Evolutionary conservation across 2,329 filamentous ascomycete species (phyloP), one percentile per base, ranked within the genome.

Genomic region (Neonectria faginata): DNA sequence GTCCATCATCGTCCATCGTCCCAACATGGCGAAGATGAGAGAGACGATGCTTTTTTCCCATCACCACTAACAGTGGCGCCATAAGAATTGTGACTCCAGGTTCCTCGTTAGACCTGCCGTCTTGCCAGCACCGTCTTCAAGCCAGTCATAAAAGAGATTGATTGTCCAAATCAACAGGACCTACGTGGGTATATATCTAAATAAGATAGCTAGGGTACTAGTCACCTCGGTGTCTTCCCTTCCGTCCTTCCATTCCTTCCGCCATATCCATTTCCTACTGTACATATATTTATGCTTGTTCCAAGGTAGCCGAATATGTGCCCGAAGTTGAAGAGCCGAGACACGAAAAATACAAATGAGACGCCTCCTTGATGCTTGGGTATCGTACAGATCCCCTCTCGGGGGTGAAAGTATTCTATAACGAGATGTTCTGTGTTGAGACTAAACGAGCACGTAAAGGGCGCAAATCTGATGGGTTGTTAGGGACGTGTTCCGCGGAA

Each of bases 381-480:
- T 58, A 62, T 57, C 33, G 50, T 60, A 60, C 47, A 64, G 41
- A 12, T 31, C 18, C 56, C 50, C 25, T 29, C 7, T 11, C 14
- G 14, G 45, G 31, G n/a, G 31, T 36, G n/a, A 36, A 36, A 14
- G n/a, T 51, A 14, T 29, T 52, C 22, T n/a, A 57, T 57, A n/a
- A 5, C 22, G 27, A 47, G 33, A 44, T 53, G 25, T 27, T 39
- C 29, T 39, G 22, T 12, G 12, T 42, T 1, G 2, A 6, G 22
- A 31, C 74, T 77, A 85, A 53, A 85, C 74, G 52, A 86, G 79
- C 29, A 86, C 84, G 67, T 86, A 86, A 16, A 86, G 79, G 5
- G 84, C 83, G 69, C 84, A 86, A 48, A 86, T 86, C 84, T 86
- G 29, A 41, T 36, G 10, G 29, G 8, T 6, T 2, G 52, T 76